Conservation (phyloP, 2,329 filamentous ascomycete species). For the Hypoxylon sp. region DNA sequence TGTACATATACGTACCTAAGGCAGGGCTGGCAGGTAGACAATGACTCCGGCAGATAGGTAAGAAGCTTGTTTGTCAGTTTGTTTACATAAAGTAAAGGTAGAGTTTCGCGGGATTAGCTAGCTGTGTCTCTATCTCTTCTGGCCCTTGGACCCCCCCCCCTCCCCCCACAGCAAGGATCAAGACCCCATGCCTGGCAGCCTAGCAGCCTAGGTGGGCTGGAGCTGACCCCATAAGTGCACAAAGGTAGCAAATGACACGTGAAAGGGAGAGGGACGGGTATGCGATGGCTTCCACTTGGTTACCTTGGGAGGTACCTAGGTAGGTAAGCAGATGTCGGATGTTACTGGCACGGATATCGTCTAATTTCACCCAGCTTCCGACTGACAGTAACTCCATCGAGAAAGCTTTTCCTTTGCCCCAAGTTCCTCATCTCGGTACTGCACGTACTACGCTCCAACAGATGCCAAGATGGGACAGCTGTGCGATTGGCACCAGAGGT, state of each 20-base stretch:
- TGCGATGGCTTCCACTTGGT: neutral
- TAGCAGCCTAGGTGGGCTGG: neutral
- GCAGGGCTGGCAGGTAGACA: too few relatives aligned
- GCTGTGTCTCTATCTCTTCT: too few relatives aligned
- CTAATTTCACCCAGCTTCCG: constrained; percentile 1
- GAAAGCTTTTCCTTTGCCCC: constrained; percentile 12
- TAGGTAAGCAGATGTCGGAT: neutral
- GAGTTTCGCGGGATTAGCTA: neutral
- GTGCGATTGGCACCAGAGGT: constrained; percentile 32
- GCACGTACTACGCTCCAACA: constrained; percentile 29
- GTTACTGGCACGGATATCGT: neutral
- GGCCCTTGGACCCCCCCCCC: too few relatives aligned
- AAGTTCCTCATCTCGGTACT: constrained; percentile 31
- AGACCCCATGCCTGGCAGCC: neutral
- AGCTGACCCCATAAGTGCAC: too few relatives aligned
- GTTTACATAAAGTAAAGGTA: too few relatives aligned
- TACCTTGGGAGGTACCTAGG: neutral
- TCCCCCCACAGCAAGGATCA: neutral
- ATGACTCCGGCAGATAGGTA: too few relatives aligned
- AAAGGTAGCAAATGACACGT: neutral
- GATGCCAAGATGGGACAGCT: constrained; percentile 33
- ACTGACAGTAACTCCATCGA: constrained; percentile 17
- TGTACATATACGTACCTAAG: too few relatives aligned
- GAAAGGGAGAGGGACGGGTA: neutral
- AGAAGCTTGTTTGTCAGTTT: too few relatives aligned